Conservation (phyloP, 2,329 filamentous ascomycete species). For the Penicillium expansum region DNA sequence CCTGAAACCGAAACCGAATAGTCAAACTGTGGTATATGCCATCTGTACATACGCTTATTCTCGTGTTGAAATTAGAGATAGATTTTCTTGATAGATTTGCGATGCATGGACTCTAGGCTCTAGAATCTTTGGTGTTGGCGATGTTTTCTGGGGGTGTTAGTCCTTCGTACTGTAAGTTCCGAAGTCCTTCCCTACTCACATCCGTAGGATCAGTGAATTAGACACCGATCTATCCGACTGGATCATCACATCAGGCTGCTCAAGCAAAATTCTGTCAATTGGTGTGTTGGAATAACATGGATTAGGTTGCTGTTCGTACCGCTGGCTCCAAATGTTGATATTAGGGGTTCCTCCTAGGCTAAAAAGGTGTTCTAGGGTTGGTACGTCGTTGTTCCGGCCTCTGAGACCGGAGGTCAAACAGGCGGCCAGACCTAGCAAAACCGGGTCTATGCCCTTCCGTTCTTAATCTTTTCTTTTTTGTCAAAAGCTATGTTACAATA, state of each 20-base stretch:
- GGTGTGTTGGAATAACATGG: background rate
- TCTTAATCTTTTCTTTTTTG: too few relatives aligned
- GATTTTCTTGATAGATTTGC: background rate
- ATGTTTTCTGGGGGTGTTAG: background rate
- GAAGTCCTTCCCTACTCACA: slow-evolving; percentile 27
- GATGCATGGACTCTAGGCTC: background rate
- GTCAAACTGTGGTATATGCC: background rate
- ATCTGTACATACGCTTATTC: background rate
- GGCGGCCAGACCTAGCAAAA: too few relatives aligned
- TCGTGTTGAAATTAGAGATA: background rate
- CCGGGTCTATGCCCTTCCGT: too few relatives aligned
- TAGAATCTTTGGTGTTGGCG: background rate
- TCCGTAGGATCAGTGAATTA: slow-evolving; percentile 42
- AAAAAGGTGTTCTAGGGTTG: too few relatives aligned
- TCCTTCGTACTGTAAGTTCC: background rate
- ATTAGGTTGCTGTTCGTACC: too few relatives aligned
- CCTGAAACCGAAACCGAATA: background rate
- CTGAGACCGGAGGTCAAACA: too few relatives aligned
- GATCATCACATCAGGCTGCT: slow-evolving; percentile 36
- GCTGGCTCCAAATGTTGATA: background rate
- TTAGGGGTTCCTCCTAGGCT: background rate
- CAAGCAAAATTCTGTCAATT: slow-evolving; percentile 24
- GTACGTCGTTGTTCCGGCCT: too few relatives aligned
- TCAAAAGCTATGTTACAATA: too few relatives aligned
- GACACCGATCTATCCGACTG: slow-evolving; percentile 33